Evolutionary conservation across 129 eudicot species (phyloP).

Genomic region (Ambrosia trifida): DNA sequence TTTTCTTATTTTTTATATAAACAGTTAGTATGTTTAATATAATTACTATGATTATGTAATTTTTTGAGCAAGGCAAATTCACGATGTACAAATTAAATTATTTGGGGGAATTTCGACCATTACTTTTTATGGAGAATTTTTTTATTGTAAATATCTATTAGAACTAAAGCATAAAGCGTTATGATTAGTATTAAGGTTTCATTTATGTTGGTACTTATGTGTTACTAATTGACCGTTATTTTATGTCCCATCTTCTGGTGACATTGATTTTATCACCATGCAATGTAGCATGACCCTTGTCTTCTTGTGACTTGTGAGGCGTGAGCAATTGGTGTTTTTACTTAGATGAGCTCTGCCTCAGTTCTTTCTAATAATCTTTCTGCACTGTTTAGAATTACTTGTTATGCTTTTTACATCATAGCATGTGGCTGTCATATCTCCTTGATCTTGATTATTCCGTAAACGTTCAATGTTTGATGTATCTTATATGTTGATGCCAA

Average conservation of each 20-base stretch:
- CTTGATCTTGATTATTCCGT: too few relatives aligned
- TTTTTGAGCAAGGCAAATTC: not conserved
- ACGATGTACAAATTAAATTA: not conserved
- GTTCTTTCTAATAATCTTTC: not conserved
- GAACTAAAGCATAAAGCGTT: not conserved
- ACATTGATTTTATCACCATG: not conserved
- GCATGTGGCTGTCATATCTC: too few relatives aligned
- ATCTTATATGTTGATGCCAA: too few relatives aligned
- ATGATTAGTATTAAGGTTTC: too few relatives aligned
- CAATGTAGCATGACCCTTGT: not conserved
- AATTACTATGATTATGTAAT: not conserved
- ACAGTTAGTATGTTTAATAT: not conserved
- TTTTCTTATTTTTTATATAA: not conserved
- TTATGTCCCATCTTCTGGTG: not conserved
- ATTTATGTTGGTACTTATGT: not conserved
- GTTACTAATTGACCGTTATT: conserved; percentile 5
- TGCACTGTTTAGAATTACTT: not conserved
- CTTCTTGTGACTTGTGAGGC: not conserved
- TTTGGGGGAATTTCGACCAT: not conserved
- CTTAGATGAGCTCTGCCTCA: too few relatives aligned
- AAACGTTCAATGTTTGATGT: too few relatives aligned
- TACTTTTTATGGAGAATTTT: not conserved
- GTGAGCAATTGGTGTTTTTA: not conserved
- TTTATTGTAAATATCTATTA: not conserved
- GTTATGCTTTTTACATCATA: too few relatives aligned